Evolutionary conservation across 345 rosid genomes (phyloP).

Genomic region (Kernera saxatilis): DNA sequence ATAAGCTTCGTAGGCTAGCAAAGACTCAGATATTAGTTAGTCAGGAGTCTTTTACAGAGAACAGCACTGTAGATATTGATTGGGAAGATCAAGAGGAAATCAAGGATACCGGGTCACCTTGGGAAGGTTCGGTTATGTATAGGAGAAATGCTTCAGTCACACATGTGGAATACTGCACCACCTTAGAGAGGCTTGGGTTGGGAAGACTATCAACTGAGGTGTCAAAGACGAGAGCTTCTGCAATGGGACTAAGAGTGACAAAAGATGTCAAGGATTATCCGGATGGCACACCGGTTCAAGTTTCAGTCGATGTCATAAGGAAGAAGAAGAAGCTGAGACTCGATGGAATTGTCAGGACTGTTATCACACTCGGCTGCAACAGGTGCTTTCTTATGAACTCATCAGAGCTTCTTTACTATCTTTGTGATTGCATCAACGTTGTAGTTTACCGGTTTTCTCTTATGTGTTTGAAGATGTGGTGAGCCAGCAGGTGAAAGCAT

Average conservation of each 20-base stretch:
- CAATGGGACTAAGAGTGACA: slow-evolving; percentile 83
- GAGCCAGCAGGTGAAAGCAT: slow-evolving; percentile 62
- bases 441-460: not conserved
- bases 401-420: not conserved
- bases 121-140: slow-evolving; percentile 88
- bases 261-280: slow-evolving; percentile 84
- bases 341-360: slow-evolving; percentile 83
- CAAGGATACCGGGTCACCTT: slow-evolving; percentile 60
- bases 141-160: slow-evolving; percentile 64
- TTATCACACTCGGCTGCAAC: slow-evolving; percentile 67
- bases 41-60: slow-evolving; percentile 36
- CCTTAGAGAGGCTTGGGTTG: slow-evolving; percentile 93
- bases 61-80: slow-evolving; percentile 36
- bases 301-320: slow-evolving; percentile 75
- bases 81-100: slow-evolving; percentile 52
- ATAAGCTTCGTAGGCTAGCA: slow-evolving; percentile 12
- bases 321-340: slow-evolving; percentile 77
- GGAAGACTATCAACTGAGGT: slow-evolving; percentile 54
- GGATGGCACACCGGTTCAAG: slow-evolving; percentile 83
- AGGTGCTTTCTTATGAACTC: slow-evolving; percentile 43
- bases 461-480: slow-evolving; percentile 54
- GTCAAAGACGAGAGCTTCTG: slow-evolving; percentile 70
- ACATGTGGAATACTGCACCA: slow-evolving; percentile 82
- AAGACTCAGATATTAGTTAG: slow-evolving; percentile 26
- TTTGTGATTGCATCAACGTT: not conserved